Percentiles rank a stretch among this genome's conserved stretches.
phyloP scores from a whole-genome alignment of 495 filamentous ascomycete genomes.

The Xeromyces bisporus region DNA sequence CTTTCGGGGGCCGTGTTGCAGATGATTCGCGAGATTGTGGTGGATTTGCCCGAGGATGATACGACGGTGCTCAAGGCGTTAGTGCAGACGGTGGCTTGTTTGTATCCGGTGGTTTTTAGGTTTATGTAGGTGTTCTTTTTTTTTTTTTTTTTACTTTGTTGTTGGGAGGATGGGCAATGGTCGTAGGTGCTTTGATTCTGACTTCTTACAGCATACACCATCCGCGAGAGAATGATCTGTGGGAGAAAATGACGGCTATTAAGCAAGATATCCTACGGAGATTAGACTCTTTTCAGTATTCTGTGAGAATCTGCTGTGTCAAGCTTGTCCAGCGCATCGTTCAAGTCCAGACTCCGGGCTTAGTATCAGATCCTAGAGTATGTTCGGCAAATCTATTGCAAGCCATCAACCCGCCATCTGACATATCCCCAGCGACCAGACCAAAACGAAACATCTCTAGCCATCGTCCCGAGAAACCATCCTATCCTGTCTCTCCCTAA shows the following conservation, averaged over 20 bases:
- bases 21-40: constrained; percentile 51
- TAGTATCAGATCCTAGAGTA: constrained; percentile 74
- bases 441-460: constrained; percentile 72
- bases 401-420: constrained; percentile 1
- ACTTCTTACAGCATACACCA: constrained; percentile 55
- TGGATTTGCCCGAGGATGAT: constrained; percentile 62
- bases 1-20: constrained; percentile 56
- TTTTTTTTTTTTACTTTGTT: constrained; percentile 1
- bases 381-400: constrained; percentile 10
- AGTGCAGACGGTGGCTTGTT: constrained; percentile 70
- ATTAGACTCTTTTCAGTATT: constrained; percentile 66
- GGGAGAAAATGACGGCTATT: constrained; percentile 77
- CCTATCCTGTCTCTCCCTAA: constrained; percentile 55
- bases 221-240: constrained; percentile 56
- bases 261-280: constrained; percentile 74
- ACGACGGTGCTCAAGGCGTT: constrained; percentile 55
- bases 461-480: constrained; percentile 71
- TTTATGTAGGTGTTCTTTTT: constrained; percentile 59
- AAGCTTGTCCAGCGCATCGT: constrained; percentile 93
- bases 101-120: constrained; percentile 80
- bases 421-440: constrained; percentile 72
- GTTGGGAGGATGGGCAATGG: constrained; percentile 1
- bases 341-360: constrained; percentile 72
- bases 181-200: constrained; percentile 13
- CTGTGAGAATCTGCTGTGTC: constrained; percentile 81